phyloP scores from a whole-genome alignment of 345 rosid genomes.

The Aegle marmelos region DNA sequence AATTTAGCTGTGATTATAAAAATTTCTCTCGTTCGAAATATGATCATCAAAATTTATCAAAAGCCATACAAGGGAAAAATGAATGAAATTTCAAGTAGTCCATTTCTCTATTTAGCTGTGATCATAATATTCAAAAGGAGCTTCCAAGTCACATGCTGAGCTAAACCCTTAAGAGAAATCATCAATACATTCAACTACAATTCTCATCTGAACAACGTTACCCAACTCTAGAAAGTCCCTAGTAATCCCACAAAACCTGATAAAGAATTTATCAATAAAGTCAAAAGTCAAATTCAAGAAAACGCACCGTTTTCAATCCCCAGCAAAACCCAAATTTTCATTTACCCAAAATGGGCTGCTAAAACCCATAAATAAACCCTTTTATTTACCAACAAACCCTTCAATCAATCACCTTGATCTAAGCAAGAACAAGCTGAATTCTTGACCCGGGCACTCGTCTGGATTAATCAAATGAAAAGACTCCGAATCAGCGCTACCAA shows the following conservation, averaged over 20 bases:
- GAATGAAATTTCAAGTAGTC: background rate
- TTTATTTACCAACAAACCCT: background rate
- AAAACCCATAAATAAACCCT: background rate
- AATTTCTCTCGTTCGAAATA: too few relatives aligned
- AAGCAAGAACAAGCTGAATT: constrained; percentile 81
- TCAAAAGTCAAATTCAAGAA: constrained; percentile 11
- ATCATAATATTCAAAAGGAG: background rate
- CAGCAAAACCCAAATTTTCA: background rate
- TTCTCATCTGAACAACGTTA: background rate
- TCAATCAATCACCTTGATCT: constrained; percentile 29
- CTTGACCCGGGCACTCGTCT: constrained; percentile 70
- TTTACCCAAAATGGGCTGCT: background rate
- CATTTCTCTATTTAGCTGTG: background rate
- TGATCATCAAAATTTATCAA: background rate
- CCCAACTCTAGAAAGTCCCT: background rate
- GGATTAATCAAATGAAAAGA: constrained; percentile 81
- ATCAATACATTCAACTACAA: background rate
- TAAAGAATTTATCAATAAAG: constrained; percentile 13
- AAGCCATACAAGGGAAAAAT: background rate
- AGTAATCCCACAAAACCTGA: constrained; percentile 4
- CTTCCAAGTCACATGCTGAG: background rate
- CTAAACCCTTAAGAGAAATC: background rate
- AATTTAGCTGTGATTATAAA: too few relatives aligned
- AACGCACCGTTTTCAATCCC: constrained; percentile 21
- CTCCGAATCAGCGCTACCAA: constrained; percentile 71